Conservation (phyloP, 2,329 filamentous ascomycete species). For the Bipolaris bicolor region DNA sequence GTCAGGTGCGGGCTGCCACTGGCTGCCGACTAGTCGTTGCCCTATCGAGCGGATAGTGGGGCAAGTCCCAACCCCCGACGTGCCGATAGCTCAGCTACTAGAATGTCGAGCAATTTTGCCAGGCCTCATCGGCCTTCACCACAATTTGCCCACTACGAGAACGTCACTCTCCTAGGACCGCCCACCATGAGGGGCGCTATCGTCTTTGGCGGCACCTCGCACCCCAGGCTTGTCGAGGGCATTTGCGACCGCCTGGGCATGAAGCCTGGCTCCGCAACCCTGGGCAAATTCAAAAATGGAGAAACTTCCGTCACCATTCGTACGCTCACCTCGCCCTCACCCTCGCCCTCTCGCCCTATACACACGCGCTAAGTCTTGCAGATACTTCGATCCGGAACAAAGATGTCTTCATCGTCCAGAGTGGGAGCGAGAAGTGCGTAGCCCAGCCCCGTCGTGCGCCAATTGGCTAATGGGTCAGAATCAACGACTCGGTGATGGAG, state of each 20-base stretch:
- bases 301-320: constrained; percentile 73
- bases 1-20: constrained; percentile 10
- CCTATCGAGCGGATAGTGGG: constrained; percentile 10
- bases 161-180: constrained; percentile 41
- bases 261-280: constrained; percentile 63
- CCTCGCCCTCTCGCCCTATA: not conserved
- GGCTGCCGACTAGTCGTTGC: constrained; percentile 3
- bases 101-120: constrained; percentile 35
- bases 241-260: constrained; percentile 71
- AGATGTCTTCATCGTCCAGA: constrained; percentile 98
- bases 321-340: constrained; percentile 34
- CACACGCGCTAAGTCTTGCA: constrained; percentile 24
- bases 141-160: constrained; percentile 36
- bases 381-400: constrained; percentile 84
- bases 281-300: constrained; percentile 72
- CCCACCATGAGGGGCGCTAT: constrained; percentile 68
- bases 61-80: constrained; percentile 10
- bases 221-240: constrained; percentile 67
- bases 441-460: constrained; percentile 9
- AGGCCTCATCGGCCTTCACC: constrained; percentile 25
- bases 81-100: constrained; percentile 17
- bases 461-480: constrained; percentile 55
- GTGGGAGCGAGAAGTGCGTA: constrained; percentile 77
- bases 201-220: constrained; percentile 71
- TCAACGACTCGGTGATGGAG: constrained; percentile 99